phyloP scores from a whole-genome alignment of 306 rosid species.

The Dryas alaskensis region DNA sequence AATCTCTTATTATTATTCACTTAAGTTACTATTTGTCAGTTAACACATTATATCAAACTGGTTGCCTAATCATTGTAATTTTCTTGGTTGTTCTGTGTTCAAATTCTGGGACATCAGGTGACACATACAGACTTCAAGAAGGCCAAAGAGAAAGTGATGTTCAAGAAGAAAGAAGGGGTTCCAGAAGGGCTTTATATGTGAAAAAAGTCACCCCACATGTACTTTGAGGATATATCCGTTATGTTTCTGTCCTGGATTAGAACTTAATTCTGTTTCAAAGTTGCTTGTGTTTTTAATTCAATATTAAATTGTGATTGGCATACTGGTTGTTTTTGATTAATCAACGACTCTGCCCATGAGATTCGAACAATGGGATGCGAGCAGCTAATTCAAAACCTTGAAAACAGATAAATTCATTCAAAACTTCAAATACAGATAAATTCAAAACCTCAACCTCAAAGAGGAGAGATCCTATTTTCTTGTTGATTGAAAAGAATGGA shows the following conservation, averaged over 20 bases:
- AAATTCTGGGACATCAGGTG: conserved; percentile 52
- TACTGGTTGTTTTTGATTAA: neutral
- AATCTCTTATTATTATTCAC: neutral
- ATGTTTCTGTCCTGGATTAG: conserved; percentile 12
- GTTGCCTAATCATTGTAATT: neutral
- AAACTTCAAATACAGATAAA: too few species aligned
- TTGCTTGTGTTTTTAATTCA: conserved; percentile 8
- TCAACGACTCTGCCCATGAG: too few species aligned
- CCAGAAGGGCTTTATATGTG: conserved; percentile 98
- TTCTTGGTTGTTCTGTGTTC: neutral
- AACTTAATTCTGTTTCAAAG: conserved; percentile 5
- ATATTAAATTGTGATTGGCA: neutral
- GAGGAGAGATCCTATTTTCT: too few species aligned
- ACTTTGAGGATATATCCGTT: conserved; percentile 14
- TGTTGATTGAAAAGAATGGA: too few species aligned
- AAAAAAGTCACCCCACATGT: conserved; percentile 23
- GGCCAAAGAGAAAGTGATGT: conserved; percentile 99
- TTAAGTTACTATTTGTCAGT: neutral
- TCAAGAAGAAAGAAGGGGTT: conserved; percentile 98
- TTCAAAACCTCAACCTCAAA: too few species aligned
- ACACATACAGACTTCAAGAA: conserved; percentile 87
- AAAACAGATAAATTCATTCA: too few species aligned
- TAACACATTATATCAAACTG: neutral
- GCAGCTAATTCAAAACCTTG: too few species aligned
- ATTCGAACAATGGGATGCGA: too few species aligned